Evolutionary conservation across 768 basidiomycete species (phyloP), one percentile per base, ranked within the genome.

Genomic region (Hygrocybe punicea): DNA sequence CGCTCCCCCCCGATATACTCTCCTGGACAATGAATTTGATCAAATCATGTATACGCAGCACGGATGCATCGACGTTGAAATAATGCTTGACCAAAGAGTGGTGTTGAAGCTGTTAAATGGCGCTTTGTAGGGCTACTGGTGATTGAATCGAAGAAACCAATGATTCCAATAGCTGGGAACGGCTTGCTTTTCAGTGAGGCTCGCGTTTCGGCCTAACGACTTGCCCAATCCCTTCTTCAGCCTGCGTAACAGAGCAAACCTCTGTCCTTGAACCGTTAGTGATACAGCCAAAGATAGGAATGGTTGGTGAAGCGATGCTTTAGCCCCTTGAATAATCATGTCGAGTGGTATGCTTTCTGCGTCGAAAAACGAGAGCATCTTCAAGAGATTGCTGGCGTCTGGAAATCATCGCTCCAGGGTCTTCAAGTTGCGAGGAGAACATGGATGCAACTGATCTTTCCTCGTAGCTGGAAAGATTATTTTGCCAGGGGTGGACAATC

Each of bases 11-110:
- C 24, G 25, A 29, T 10, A 24, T 19, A 25, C 11, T 25, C 25
- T 44, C 44, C 17, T 21, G 40, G 24, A 45, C 42, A 3, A 54
- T 33, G 33, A 54, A 24, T 21, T 29, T 37, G 39, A 54, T 45
- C 39, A 54, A 23, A 19, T 54, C 53, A 45, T 54, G 53, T 10
- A 54, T 45, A 19, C 53, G 39, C 4, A 54, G 21, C 16, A 39
- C 17, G 7, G 42, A 45, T 16, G 29, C 4, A 4, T 19, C 13
- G 16, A 16, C 24, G 17, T 39, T 42, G 24, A 7, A 19, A 13
- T 29, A 19, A 35, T 21, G 24, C 44, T 39, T 17, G 19, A 46
- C 21, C 25, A 54, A 29, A 42, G 39, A 54, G 6, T 17, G 33
- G 53, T 25, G 5, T 19, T 42, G 21, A 16, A 54, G 33, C 24